Conservation (phyloP, 352 stramenopile genomes). For the Pythium periplocum region DNA sequence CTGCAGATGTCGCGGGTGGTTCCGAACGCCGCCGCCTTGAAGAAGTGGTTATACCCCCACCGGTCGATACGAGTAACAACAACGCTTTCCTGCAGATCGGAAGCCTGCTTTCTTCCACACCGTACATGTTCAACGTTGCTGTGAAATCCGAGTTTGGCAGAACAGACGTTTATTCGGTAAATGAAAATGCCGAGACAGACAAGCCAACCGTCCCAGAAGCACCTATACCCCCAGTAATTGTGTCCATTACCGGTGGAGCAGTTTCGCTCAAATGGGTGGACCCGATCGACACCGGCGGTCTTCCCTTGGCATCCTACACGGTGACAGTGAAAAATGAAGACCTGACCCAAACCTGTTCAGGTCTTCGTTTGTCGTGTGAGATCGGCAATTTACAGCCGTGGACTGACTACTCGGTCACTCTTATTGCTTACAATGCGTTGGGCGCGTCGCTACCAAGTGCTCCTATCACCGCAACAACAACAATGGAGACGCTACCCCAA, state of each 20-base stretch:
- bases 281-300: conserved; percentile 35
- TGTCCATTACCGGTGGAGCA: conserved; percentile 26
- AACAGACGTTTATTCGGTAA: too few species aligned
- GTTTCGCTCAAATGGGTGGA: conserved; percentile 27
- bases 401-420: conserved; percentile 28
- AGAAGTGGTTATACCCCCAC: too few species aligned
- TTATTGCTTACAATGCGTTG: conserved; percentile 29
- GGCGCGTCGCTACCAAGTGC: conserved; percentile 25
- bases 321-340: conserved; percentile 8
- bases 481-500: conserved; percentile 18
- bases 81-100: too few species aligned
- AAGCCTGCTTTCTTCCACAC: too few species aligned
- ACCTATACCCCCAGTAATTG: conserved; percentile 17
- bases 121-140: too few species aligned
- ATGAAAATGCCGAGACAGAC: neutral
- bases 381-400: conserved; percentile 27
- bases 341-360: conserved; percentile 20
- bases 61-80: too few species aligned
- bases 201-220: conserved; percentile 12
- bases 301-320: conserved; percentile 23
- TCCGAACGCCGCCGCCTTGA: too few species aligned
- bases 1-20: too few species aligned
- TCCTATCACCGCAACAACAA: conserved; percentile 17
- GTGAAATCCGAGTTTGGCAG: too few species aligned
- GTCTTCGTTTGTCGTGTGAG: conserved; percentile 29